Base-by-base conservation (phyloP, 2,329 filamentous ascomycete genomes). In the Botrytis sinoallii region DNA sequence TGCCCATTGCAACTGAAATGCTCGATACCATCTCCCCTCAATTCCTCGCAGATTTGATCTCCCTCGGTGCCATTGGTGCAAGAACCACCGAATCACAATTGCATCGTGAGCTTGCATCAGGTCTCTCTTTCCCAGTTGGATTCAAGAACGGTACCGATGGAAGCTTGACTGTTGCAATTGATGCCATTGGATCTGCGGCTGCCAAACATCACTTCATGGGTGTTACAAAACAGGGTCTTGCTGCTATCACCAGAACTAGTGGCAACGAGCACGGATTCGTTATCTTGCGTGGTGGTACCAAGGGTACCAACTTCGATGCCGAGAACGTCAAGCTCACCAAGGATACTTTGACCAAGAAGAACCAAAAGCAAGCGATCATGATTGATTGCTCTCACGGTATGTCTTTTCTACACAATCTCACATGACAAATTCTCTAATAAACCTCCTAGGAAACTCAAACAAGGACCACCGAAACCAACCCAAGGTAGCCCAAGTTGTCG, bases 91-190 rank as follows among this genome's bases (percentile, higher is more conserved):
- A 99, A 86, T 96, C 93, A 73, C 96, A 99, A 85, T 87, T 98
- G 77, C 96, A 99, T 85, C 92, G 96, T 76, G 96, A 99, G 86
- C 89, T 99, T 76, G 96, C 96, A 8, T 97, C 93, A 42, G 96
- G 96, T 79, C 88, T 98, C 71, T 97, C 93, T 74, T 98, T 98
- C 91, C 96, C 96, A 35, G 95, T 99, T 78, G 96, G 96, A 74
- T 99, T 98, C 92, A 99, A 99, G 90, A 99, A 99, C 84, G 96
- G 96, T 75, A 99, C 96, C 38, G 96, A 99, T 80, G 96, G 96
- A 60, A 94, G 92, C 79, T 86, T 99, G 73, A 90, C 90, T 42
- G 95, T 98, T 32, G 95, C 95, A 32, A 97, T 98, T 79, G 96
- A 99, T 82, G 96, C 96, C 48, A 98, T 98, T 82, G 96, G 95